Evolutionary conservation across 2,329 filamentous ascomycete genomes (phyloP).

Genomic region (Conoideocrella luteorostrata): DNA sequence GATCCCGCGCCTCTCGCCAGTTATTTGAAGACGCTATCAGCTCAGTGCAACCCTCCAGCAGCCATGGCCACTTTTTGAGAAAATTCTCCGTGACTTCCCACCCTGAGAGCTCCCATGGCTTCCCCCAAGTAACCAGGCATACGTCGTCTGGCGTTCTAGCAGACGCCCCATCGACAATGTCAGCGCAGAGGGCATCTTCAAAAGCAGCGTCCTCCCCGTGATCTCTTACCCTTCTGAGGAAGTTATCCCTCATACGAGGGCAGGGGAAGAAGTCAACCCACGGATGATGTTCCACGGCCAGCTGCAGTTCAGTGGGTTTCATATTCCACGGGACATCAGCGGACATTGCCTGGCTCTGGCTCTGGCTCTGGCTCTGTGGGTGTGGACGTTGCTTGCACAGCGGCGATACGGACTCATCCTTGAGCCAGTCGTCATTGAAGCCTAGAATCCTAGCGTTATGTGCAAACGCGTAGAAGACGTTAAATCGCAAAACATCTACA

Average conservation of each 20-base stretch:
- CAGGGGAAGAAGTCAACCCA: slow-evolving; percentile 28
- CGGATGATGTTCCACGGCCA: slow-evolving; percentile 21
- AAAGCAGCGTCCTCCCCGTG: background rate
- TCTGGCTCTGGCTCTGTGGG: background rate
- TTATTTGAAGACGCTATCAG: slow-evolving; percentile 32
- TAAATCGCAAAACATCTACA: slow-evolving; percentile 10
- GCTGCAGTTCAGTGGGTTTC: slow-evolving; percentile 22
- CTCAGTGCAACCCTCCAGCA: slow-evolving; percentile 30
- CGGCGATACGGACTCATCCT: slow-evolving; percentile 15
- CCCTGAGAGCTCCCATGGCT: slow-evolving; percentile 29
- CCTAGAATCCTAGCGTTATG: slow-evolving; percentile 9
- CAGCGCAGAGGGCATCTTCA: slow-evolving; percentile 1
- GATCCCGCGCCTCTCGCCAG: no score
- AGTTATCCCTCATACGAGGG: slow-evolving; percentile 22
- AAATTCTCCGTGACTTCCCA: slow-evolving; percentile 38
- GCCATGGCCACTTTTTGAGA: slow-evolving; percentile 28
- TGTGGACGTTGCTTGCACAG: slow-evolving; percentile 8
- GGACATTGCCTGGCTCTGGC: background rate
- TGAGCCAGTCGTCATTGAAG: slow-evolving; percentile 10
- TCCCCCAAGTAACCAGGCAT: slow-evolving; percentile 25
- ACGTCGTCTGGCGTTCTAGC: background rate
- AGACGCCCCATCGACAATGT: slow-evolving; percentile 3
- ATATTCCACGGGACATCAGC: slow-evolving; percentile 13
- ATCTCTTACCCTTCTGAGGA: slow-evolving; percentile 12
- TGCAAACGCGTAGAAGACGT: slow-evolving; percentile 13